phyloP scores from a whole-genome alignment of 768 basidiomycete genomes.

The Naganishia onofrii region DNA sequence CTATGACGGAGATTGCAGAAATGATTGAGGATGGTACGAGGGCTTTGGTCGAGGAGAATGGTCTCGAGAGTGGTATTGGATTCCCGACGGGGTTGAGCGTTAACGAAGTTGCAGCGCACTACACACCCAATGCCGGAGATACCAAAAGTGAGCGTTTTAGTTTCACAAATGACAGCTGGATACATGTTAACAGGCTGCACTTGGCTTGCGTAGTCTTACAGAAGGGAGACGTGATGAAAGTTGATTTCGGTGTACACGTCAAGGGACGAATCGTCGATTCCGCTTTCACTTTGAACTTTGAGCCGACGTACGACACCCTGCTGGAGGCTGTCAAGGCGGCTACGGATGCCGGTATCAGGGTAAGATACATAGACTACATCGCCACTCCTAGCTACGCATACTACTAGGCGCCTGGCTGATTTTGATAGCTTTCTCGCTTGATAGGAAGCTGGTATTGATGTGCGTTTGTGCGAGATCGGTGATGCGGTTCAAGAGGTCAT shows the following conservation, averaged over 20 bases:
- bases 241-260: slow-evolving; percentile 96
- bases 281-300: slow-evolving; percentile 85
- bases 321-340: slow-evolving; percentile 90
- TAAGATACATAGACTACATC: slow-evolving; percentile 49
- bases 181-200: not conserved
- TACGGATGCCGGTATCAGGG: slow-evolving; percentile 85
- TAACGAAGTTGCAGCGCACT: slow-evolving; percentile 95
- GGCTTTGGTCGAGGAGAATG: slow-evolving; percentile 81
- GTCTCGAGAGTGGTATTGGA: slow-evolving; percentile 65
- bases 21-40: slow-evolving; percentile 88
- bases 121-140: slow-evolving; percentile 90
- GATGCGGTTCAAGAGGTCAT: slow-evolving; percentile 94
- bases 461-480: slow-evolving; percentile 85
- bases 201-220: slow-evolving; percentile 64
- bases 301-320: slow-evolving; percentile 83
- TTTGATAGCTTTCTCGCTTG: not conserved
- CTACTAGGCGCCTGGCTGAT: not conserved
- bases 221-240: slow-evolving; percentile 84
- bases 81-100: slow-evolving; percentile 94
- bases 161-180: slow-evolving; percentile 23
- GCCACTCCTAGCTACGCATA: no score
- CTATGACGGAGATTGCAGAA: slow-evolving; percentile 88
- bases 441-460: slow-evolving; percentile 95
- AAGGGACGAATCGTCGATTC: slow-evolving; percentile 93
- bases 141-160: slow-evolving; percentile 46